Conservation (phyloP, 768 basidiomycete genomes). For the Exidia glandulosa region DNA sequence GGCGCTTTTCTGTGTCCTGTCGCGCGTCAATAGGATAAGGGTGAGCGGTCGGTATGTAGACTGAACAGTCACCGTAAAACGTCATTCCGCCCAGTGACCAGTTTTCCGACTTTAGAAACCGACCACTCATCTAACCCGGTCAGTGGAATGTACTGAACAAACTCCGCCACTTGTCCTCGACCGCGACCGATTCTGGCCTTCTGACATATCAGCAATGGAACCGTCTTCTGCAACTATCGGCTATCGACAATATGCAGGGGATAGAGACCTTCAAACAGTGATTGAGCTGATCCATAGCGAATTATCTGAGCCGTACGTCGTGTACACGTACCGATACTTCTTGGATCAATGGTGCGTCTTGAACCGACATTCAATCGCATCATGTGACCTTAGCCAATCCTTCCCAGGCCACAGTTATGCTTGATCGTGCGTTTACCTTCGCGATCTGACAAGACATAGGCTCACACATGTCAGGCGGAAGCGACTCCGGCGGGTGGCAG, state of each 20-base stretch:
- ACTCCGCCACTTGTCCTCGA: too few relatives aligned
- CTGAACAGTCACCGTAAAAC: too few relatives aligned
- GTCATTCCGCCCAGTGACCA: too few relatives aligned
- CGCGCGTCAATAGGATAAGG: too few relatives aligned
- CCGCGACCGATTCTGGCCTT: too few relatives aligned
- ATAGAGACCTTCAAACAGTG: constrained; percentile 69
- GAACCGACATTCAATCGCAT: not conserved
- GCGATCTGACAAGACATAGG: not conserved
- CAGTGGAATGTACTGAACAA: too few relatives aligned
- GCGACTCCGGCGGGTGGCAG: not conserved
- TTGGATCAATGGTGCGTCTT: constrained; percentile 79
- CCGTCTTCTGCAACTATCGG: constrained; percentile 21
- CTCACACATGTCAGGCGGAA: not conserved
- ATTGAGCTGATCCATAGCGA: constrained; percentile 85
- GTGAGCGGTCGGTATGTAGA: too few relatives aligned
- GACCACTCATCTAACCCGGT: too few relatives aligned
- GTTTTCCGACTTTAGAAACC: too few relatives aligned
- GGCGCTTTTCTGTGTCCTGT: too few relatives aligned
- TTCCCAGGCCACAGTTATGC: constrained; percentile 76
- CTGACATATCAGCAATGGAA: not conserved
- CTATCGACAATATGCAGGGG: constrained; percentile 68
- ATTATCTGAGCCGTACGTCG: constrained; percentile 90
- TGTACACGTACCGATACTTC: constrained; percentile 96
- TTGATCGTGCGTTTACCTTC: constrained; percentile 44
- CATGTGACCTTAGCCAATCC: not conserved